Conservation (phyloP, 106 monocot species). For the Amphibolis antarctica region DNA sequence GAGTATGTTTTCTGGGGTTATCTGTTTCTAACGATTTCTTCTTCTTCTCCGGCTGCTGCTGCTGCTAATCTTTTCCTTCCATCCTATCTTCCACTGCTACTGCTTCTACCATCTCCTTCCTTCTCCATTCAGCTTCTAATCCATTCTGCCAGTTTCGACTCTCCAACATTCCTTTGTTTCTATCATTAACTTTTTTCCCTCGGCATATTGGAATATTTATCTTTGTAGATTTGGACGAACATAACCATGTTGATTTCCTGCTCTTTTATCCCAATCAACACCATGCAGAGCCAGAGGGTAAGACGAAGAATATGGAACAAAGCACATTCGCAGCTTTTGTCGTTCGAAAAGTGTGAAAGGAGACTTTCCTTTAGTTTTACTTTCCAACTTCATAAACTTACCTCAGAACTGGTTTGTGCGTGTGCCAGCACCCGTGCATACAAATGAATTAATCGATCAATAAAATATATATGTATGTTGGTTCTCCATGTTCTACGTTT, state of each 20-base stretch:
- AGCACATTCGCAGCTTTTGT: background rate
- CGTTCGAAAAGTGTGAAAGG: background rate
- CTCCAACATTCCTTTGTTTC: background rate
- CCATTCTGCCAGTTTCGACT: background rate
- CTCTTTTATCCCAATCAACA: background rate
- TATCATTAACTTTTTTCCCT: background rate
- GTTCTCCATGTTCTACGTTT: constrained; percentile 4
- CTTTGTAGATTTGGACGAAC: background rate
- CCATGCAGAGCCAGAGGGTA: background rate
- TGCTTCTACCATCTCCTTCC: no score
- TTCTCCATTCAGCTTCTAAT: background rate
- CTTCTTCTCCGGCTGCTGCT: no score
- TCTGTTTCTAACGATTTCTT: no score
- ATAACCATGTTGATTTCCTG: background rate
- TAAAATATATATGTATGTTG: background rate
- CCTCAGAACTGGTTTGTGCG: no score
- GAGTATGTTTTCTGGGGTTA: no score
- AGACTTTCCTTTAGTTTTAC: background rate
- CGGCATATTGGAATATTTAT: background rate
- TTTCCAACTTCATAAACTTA: background rate
- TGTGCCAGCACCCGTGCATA: no score
- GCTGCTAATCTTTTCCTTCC: no score
- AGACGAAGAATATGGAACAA: background rate
- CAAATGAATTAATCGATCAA: no score
- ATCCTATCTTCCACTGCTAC: no score